Base-by-base conservation (phyloP, 441 rosid species). In the Adansonia madagascariensis region DNA sequence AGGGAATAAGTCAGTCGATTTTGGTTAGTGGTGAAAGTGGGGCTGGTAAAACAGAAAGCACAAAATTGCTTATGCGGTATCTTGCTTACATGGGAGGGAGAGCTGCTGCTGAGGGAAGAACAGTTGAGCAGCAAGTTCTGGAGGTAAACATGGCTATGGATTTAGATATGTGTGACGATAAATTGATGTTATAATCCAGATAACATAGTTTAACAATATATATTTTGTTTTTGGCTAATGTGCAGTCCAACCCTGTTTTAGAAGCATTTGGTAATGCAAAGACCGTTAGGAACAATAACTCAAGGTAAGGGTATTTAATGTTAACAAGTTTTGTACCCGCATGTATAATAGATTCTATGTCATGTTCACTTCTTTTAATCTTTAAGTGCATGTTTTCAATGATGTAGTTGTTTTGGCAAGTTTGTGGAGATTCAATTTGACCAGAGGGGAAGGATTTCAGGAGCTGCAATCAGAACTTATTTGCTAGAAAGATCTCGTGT, bases 41-140 rank as follows among this genome's bases (percentile, higher is more conserved):
- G 14, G 99, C 99, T 4, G 97, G 99, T 88, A 94, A 95, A 87
- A 94, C 99, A 0, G 98, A 94, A 86, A 95, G 97, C 84, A 95
- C 99, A 35, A 95, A 95, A 83, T 88, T 86, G 87, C 97, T 95
- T 11, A 94, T 95, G 98, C 93, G 89, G 18, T 94, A 95, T 83
- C 99, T 95, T 87, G 99, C 99, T 65, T 95, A 90, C 83, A 94
- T 95, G 99, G 99, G 99, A 78, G 99, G 99, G 43, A 87, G 97
- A 89, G 97, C 95, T 86, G 99, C 84, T 76, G 77, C 90, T 55
- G 99, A 95, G 82, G 99, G 97, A 75, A 90, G 99, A 78, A 88
- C 91, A 84, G 98, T 95, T 64, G 99, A 95, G 82, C 98, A 95
- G 91, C 86, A 95, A 90, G 99, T 95, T 61, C 84, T 95, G 82